A percentile compares a stretch with the other conserved stretches of the same genome.
Evolutionary conservation across 2,329 filamentous ascomycete genomes (phyloP).

Genomic region (Pleomassaria siparia): DNA sequence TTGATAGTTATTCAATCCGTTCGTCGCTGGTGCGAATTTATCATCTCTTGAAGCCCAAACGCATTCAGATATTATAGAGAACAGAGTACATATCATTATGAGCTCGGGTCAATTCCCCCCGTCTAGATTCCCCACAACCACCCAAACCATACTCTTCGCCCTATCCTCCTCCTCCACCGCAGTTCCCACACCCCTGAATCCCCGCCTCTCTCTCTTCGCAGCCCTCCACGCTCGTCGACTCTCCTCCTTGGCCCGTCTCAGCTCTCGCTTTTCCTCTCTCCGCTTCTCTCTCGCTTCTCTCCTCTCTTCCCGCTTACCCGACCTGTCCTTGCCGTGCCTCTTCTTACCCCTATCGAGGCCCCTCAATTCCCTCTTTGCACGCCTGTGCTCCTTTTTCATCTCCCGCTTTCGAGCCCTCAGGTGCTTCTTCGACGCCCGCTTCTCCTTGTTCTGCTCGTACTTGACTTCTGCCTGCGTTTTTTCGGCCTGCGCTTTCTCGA

Average conservation of each 20-base stretch:
- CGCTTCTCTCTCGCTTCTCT: conserved; percentile 18
- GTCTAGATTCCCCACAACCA: conserved; percentile 35
- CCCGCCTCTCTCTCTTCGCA: conserved; percentile 8
- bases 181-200: conserved; percentile 1
- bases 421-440: conserved; percentile 18
- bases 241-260: conserved; percentile 2
- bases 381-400: conserved; percentile 15
- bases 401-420: conserved; percentile 20
- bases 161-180: neutral
- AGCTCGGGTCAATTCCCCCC: too few relatives aligned
- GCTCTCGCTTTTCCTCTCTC: conserved; percentile 9
- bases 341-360: conserved; percentile 2
- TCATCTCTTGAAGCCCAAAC: too few relatives aligned
- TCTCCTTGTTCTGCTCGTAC: conserved; percentile 18
- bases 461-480: conserved; percentile 21
- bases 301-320: conserved; percentile 6
- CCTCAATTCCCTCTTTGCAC: conserved; percentile 11
- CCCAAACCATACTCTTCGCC: conserved; percentile 25
- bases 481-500: conserved; percentile 24
- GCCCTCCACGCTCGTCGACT: conserved; percentile 10
- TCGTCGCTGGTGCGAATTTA: too few relatives aligned
- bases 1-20: too few relatives aligned
- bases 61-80: too few relatives aligned
- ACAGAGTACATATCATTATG: too few relatives aligned
- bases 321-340: conserved; percentile 14